A percentile compares a stretch with the other conserved stretches of the same genome.
Evolutionary conservation across 1,284 basidiomycete species (phyloP).

Genomic region (Apiotrichum montevideense): DNA sequence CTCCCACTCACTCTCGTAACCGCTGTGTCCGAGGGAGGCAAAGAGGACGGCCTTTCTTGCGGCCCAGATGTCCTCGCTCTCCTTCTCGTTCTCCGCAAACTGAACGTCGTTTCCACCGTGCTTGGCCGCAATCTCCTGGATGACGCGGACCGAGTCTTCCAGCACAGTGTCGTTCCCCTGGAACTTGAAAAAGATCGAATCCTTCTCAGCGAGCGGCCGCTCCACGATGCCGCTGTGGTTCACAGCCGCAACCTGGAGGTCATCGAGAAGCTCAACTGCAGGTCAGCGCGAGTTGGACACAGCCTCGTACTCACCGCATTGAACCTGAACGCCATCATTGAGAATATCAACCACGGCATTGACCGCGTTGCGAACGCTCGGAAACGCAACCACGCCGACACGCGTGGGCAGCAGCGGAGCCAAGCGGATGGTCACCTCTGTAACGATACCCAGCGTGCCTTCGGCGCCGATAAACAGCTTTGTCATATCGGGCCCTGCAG

Average conservation of each 20-base stretch:
- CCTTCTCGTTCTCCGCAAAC: conserved; percentile 59
- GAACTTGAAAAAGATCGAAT: conserved; percentile 78
- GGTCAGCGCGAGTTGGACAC: background rate
- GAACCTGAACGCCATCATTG: conserved; percentile 53
- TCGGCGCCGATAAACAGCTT: conserved; percentile 91
- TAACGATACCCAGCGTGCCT: conserved; percentile 84
- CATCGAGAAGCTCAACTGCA: conserved; percentile 69
- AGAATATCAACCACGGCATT: conserved; percentile 57
- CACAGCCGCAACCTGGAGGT: conserved; percentile 60
- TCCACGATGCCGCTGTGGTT: conserved; percentile 54
- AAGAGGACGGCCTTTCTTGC: conserved; percentile 76
- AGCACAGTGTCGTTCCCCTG: conserved; percentile 52
- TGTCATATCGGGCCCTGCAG: conserved; percentile 81
- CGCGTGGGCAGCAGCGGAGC: conserved; percentile 66
- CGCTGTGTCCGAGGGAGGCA: conserved; percentile 53
- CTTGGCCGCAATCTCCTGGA: conserved; percentile 52
- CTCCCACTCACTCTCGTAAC: conserved; percentile 11
- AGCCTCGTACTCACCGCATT: conserved; percentile 23
- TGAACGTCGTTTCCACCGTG: conserved; percentile 63
- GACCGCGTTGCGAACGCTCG: conserved; percentile 52
- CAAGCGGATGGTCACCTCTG: conserved; percentile 76
- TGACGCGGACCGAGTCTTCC: conserved; percentile 17
- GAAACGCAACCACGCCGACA: conserved; percentile 50
- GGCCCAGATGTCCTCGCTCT: conserved; percentile 70
- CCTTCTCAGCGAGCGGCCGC: conserved; percentile 59